A percentile compares a stretch with the other conserved stretches of the same genome.
Conservation (phyloP, 2,329 filamentous ascomycete species). For the Calonectria crousiana region DNA sequence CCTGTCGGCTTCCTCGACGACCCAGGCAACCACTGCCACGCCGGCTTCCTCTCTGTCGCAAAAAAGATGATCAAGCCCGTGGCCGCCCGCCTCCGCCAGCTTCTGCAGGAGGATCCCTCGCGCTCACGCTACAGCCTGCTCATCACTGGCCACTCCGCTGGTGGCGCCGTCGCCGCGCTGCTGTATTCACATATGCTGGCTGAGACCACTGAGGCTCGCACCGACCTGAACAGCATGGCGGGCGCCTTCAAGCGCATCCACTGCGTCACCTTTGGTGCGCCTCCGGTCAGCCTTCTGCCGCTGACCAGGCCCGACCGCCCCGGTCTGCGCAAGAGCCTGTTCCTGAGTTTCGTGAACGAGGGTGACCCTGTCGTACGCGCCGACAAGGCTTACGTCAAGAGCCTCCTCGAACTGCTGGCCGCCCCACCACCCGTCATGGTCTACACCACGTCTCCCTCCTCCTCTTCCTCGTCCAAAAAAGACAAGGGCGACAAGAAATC, state of each 20-base stretch:
- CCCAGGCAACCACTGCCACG: slow-evolving; percentile 80
- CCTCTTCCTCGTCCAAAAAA: slow-evolving; percentile 13
- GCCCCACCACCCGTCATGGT: slow-evolving; percentile 62
- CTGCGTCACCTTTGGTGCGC: slow-evolving; percentile 88
- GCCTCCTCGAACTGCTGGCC: slow-evolving; percentile 77
- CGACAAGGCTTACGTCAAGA: slow-evolving; percentile 81
- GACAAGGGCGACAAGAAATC: slow-evolving; percentile 23
- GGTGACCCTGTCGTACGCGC: slow-evolving; percentile 85
- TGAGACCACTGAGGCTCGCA: slow-evolving; percentile 63
- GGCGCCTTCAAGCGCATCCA: slow-evolving; percentile 82
- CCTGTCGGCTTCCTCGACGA: slow-evolving; percentile 83
- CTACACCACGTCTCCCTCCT: slow-evolving; percentile 4
- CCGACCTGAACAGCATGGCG: slow-evolving; percentile 78
- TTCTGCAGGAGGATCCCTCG: slow-evolving; percentile 78
- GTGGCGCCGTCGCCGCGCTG: slow-evolving; percentile 84
- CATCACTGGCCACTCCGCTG: slow-evolving; percentile 89
- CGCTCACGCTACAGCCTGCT: slow-evolving; percentile 77
- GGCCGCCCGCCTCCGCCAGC: slow-evolving; percentile 74
- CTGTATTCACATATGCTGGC: slow-evolving; percentile 87
- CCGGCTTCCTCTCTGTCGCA: slow-evolving; percentile 83
- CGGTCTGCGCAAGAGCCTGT: slow-evolving; percentile 74
- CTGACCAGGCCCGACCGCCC: slow-evolving; percentile 68
- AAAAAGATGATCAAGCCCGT: slow-evolving; percentile 81
- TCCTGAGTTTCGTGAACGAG: slow-evolving; percentile 86
- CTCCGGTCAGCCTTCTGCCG: slow-evolving; percentile 80